Evolutionary conservation across 345 rosid genomes (phyloP).

Genomic region (Hypericum androsaemum): DNA sequence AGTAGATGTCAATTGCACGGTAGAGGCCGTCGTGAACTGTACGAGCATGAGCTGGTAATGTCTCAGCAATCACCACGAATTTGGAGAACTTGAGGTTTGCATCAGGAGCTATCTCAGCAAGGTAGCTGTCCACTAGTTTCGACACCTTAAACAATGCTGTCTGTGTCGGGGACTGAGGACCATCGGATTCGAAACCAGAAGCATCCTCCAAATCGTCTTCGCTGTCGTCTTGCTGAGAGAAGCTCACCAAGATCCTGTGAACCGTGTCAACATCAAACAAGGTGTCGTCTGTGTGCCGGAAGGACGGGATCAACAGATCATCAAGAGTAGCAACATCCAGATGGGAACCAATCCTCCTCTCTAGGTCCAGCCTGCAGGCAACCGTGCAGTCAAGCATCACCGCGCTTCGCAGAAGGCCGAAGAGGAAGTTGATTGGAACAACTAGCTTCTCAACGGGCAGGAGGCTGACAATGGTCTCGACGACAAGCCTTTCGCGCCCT

Average conservation of each 20-base stretch:
- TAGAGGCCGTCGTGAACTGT: conserved; percentile 80
- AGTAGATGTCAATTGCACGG: conserved; percentile 83
- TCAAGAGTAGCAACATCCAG: conserved; percentile 81
- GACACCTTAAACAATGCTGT: conserved; percentile 69
- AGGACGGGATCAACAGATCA: conserved; percentile 86
- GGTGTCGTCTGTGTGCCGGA: conserved; percentile 76
- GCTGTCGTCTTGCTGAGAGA: conserved; percentile 88
- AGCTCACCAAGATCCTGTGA: conserved; percentile 81
- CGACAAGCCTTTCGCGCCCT: conserved; percentile 60
- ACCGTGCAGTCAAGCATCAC: conserved; percentile 75
- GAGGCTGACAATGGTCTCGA: conserved; percentile 72
- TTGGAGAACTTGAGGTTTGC: conserved; percentile 82
- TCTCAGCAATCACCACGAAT: conserved; percentile 78
- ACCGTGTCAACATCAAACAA: conserved; percentile 89
- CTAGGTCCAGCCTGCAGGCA: conserved; percentile 75
- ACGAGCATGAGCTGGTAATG: conserved; percentile 83
- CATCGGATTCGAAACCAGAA: conserved; percentile 71
- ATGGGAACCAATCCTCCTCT: conserved; percentile 86
- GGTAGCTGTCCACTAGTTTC: conserved; percentile 81
- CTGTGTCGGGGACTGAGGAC: conserved; percentile 80
- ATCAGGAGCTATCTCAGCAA: conserved; percentile 92
- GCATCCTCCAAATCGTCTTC: conserved; percentile 77
- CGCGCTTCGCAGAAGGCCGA: conserved; percentile 80
- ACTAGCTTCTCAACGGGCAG: conserved; percentile 84
- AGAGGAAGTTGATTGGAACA: conserved; percentile 74